Evolutionary conservation across 352 stramenopile species (phyloP), one percentile per base, ranked within the genome.

Genomic region (Plasmopara viticola): DNA sequence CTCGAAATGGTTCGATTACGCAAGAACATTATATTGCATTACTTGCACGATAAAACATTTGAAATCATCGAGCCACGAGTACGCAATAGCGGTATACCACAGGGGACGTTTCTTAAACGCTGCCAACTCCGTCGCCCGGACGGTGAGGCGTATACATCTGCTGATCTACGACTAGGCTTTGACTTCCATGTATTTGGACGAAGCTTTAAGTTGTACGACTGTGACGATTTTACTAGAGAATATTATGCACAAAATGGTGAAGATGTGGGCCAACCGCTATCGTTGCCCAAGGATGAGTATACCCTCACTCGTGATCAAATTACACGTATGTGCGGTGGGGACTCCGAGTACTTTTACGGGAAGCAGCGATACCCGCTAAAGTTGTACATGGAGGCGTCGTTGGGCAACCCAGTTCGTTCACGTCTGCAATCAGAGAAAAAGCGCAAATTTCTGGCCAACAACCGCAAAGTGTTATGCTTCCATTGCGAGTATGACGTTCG

Each of bases 21-120:
- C 58, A 89, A 71, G 44, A 91, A 78, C 55, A 72, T 77, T n/a
- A 75, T 90, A 14, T 43, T 97, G 49, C 61, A 86, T 12, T 95
- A 95, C 52, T 67, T 95, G 28, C 66, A 80, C 25, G 87, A 96
- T 56, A 78, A 94, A 44, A 95, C 79, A 18, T 89, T 95, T 35
- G 72, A 95, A 70, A 93, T 97, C 53, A 84, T 89, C 44, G 88
- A 96, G 64, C 70, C 82, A 29, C 76, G 74, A 34, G 61, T 74
- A 5, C 53, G 71, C 37, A 96, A 96, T 68, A 91, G 78, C 48
- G 88, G 88, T 8, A 90, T 96, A 31, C 73, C 74, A 4, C 83
- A 96, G 37, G 87, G 87, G 25, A 93, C 70, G 9, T 96, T 94
- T 29, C 73, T 96, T 51, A 91, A 94, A 59, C 62, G 80, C 15